These are phyloP conservation scores for Alisma plantagoaquatica DNA, from an alignment of 106 monocot species.

Conservation along the genomic window DNA sequence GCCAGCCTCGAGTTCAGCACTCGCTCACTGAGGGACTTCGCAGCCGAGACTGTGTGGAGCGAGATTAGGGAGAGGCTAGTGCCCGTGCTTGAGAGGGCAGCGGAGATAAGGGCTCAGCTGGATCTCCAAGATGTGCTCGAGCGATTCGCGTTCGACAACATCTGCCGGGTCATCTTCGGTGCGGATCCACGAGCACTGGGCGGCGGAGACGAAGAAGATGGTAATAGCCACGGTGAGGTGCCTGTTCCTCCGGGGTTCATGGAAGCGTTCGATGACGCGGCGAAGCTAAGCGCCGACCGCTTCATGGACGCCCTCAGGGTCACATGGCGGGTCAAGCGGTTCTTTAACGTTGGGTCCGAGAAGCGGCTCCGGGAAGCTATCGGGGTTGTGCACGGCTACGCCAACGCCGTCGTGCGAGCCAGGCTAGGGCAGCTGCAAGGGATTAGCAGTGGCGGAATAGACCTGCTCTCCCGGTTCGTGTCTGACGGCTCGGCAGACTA, in stretches of 20 bases:
- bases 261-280: slow-evolving; percentile 21
- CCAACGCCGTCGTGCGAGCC: slow-evolving; percentile 18
- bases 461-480: slow-evolving; percentile 2
- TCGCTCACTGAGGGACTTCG: slow-evolving; percentile 11
- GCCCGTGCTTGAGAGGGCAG: not conserved
- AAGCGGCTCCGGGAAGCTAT: slow-evolving; percentile 6
- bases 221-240: too few species aligned
- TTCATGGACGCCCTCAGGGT: slow-evolving; percentile 12
- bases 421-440: slow-evolving; percentile 15
- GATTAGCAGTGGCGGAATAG: not conserved
- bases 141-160: slow-evolving; percentile 43
- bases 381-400: slow-evolving; percentile 29
- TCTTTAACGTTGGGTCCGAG: slow-evolving; percentile 22
- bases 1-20: slow-evolving; percentile 18
- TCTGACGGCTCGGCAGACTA: not conserved
- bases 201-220: not conserved
- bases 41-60: not conserved
- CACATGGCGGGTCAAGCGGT: slow-evolving; percentile 11
- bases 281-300: slow-evolving; percentile 8
- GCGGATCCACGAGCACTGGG: slow-evolving; percentile 30
- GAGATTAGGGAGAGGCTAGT: not conserved
- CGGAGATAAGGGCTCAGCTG: not conserved
- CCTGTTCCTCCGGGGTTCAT: slow-evolving; percentile 13
- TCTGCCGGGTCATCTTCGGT: slow-evolving; percentile 48
- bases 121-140: slow-evolving; percentile 38